Evolutionary conservation across 345 rosid genomes (phyloP).

Genomic region (Aurinia saxatilis): DNA sequence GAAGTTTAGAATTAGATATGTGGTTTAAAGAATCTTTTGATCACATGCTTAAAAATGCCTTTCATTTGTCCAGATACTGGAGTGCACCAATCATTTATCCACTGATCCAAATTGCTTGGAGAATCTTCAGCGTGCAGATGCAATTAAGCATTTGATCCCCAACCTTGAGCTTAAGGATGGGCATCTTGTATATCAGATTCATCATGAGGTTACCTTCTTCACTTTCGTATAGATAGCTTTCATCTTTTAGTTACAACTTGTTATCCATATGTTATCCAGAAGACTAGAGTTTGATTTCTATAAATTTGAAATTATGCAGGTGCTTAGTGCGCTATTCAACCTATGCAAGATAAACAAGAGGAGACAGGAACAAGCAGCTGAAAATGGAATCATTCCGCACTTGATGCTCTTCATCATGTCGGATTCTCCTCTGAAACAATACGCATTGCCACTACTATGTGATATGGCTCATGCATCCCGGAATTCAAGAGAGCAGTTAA

Average conservation of each 20-base stretch:
- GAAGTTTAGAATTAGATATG: background rate
- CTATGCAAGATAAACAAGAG: conserved; percentile 99
- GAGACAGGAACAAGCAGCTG: conserved; percentile 99
- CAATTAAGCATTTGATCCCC: conserved; percentile 87
- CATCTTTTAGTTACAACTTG: background rate
- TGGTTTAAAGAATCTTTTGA: background rate
- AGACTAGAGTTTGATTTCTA: background rate
- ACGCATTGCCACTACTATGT: conserved; percentile 86
- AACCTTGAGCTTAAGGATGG: conserved; percentile 94
- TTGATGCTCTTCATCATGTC: conserved; percentile 80
- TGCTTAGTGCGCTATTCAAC: conserved; percentile 89
- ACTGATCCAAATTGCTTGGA: conserved; percentile 95
- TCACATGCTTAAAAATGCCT: conserved; percentile 14
- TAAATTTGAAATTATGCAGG: conserved; percentile 41
- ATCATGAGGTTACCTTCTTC: conserved; percentile 61
- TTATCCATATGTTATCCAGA: background rate
- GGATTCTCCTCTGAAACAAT: conserved; percentile 67
- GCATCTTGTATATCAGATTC: conserved; percentile 71
- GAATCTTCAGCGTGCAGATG: conserved; percentile 94
- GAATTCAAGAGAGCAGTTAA: conserved; percentile 91
- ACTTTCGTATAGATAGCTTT: conserved; percentile 5
- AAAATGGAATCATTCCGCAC: conserved; percentile 98
- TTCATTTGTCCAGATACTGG: conserved; percentile 46
- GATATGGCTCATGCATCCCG: conserved; percentile 99
- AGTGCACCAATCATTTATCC: conserved; percentile 84